A percentile compares a stretch with the other conserved stretches of the same genome.
These are phyloP conservation scores for Cyberlindnera bimundalis DNA, from an alignment of 805 yeast species.

Conservation along the genomic window DNA sequence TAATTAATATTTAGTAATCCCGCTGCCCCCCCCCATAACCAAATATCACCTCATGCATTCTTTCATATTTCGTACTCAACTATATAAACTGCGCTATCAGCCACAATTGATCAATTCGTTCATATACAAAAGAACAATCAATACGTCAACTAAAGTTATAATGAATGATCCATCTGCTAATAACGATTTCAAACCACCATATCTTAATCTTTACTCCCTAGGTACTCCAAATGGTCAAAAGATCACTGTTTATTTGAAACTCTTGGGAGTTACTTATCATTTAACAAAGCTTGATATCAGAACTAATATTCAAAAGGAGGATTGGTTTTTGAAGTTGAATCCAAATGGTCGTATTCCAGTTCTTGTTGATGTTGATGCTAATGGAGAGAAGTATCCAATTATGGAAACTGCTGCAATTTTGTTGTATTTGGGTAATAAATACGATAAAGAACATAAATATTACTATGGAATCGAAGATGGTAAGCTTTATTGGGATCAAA, in stretches of 20 bases:
- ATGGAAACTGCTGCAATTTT: constrained; percentile 63
- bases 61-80: too few relatives aligned
- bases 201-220: constrained; percentile 41
- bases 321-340: constrained; percentile 53
- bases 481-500: constrained; percentile 44
- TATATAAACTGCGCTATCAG: too few relatives aligned
- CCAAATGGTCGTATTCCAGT: constrained; percentile 66
- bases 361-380: constrained; percentile 34
- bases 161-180: too few relatives aligned
- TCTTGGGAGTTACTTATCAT: constrained; percentile 31
- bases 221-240: constrained; percentile 43
- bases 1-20: too few relatives aligned
- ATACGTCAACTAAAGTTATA: too few relatives aligned
- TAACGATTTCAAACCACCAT: constrained; percentile 35
- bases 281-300: constrained; percentile 38
- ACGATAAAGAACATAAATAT: constrained; percentile 49
- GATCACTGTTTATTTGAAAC: constrained; percentile 33
- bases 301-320: constrained; percentile 47
- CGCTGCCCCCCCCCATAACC: too few relatives aligned
- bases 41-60: too few relatives aligned
- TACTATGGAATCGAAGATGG: constrained; percentile 20
- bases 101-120: too few relatives aligned
- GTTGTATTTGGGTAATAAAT: constrained; percentile 55
- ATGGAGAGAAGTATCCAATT: constrained; percentile 43
- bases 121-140: too few relatives aligned